A percentile compares a stretch with the other conserved stretches of the same genome.
These are phyloP conservation scores for Eurotiales sp. DNA, from an alignment of 2,329 filamentous ascomycete species.

Conservation along the genomic window DNA sequence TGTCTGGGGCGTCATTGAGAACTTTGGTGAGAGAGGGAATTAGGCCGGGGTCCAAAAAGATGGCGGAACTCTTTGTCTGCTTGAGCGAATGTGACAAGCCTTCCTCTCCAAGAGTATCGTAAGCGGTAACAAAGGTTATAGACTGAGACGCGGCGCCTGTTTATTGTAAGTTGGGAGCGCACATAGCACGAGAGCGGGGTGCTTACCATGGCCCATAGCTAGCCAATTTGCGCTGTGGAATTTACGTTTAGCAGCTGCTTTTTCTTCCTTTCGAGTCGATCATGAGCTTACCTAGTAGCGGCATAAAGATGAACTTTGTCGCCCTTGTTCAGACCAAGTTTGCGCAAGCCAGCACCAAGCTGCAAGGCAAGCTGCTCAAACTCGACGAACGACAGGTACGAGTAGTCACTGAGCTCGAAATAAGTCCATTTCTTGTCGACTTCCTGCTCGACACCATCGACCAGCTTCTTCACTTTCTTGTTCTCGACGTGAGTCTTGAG, in stretches of 20 bases:
- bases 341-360: slow-evolving; percentile 69
- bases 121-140: slow-evolving; percentile 87
- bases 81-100: slow-evolving; percentile 82
- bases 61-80: slow-evolving; percentile 74
- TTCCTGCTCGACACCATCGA: slow-evolving; percentile 74
- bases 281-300: slow-evolving; percentile 63
- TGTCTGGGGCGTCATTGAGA: slow-evolving; percentile 52
- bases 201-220: slow-evolving; percentile 66
- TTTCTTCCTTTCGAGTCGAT: slow-evolving; percentile 7
- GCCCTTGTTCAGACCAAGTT: slow-evolving; percentile 64
- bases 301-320: slow-evolving; percentile 79
- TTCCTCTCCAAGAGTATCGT: slow-evolving; percentile 83
- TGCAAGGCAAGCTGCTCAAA: slow-evolving; percentile 68
- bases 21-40: slow-evolving; percentile 57
- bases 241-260: slow-evolving; percentile 11
- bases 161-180: slow-evolving; percentile 3
- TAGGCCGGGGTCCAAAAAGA: slow-evolving; percentile 83
- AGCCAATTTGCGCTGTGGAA: slow-evolving; percentile 71
- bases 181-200: background rate
- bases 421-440: slow-evolving; percentile 90
- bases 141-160: slow-evolving; percentile 71
- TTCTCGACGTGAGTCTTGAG: slow-evolving; percentile 75
- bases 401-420: slow-evolving; percentile 76
- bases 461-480: slow-evolving; percentile 84
- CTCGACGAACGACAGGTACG: slow-evolving; percentile 73